Conservation (phyloP, 1,284 basidiomycete genomes). For the Ganoderma resinaceum region DNA sequence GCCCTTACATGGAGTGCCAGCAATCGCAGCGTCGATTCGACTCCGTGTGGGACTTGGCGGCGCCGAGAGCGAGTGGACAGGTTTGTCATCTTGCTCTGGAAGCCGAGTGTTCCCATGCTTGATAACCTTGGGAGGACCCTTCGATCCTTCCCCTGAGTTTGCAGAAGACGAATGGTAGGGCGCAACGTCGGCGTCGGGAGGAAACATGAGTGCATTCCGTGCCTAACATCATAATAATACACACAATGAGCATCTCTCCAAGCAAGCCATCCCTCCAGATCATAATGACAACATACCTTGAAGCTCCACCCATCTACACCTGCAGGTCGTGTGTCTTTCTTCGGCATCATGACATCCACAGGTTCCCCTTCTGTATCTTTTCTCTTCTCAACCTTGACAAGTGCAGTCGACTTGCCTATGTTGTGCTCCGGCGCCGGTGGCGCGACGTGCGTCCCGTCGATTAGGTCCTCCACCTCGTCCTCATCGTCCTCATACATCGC, state of each 20-base stretch:
- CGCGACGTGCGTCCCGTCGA: slow-evolving; percentile 19
- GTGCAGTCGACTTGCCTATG: slow-evolving; percentile 21
- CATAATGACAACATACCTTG: slow-evolving; percentile 61
- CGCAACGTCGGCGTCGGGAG: slow-evolving; percentile 87
- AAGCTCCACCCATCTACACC: slow-evolving; percentile 88
- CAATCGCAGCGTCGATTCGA: slow-evolving; percentile 88
- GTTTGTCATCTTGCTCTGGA: slow-evolving; percentile 64
- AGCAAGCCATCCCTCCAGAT: not conserved
- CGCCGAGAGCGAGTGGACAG: slow-evolving; percentile 54
- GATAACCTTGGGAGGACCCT: slow-evolving; percentile 69
- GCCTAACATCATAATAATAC: slow-evolving; percentile 54
- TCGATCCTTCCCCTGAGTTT: slow-evolving; percentile 42
- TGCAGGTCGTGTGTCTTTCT: slow-evolving; percentile 72
- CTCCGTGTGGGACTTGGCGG: slow-evolving; percentile 90
- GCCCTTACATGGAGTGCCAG: slow-evolving; percentile 76
- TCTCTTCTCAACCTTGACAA: slow-evolving; percentile 35
- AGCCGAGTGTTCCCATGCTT: slow-evolving; percentile 84
- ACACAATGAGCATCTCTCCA: slow-evolving; percentile 7
- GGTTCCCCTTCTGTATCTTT: slow-evolving; percentile 42
- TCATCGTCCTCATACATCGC: slow-evolving; percentile 37
- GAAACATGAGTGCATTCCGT: slow-evolving; percentile 92
- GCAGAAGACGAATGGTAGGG: slow-evolving; percentile 67
- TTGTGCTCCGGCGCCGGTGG: slow-evolving; percentile 33
- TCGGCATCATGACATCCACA: slow-evolving; percentile 77
- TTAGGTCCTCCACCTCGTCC: slow-evolving; percentile 33